These are phyloP conservation scores for Thuja plicata DNA, from an alignment of 83 land plant genomes.

Conservation along the genomic window DNA sequence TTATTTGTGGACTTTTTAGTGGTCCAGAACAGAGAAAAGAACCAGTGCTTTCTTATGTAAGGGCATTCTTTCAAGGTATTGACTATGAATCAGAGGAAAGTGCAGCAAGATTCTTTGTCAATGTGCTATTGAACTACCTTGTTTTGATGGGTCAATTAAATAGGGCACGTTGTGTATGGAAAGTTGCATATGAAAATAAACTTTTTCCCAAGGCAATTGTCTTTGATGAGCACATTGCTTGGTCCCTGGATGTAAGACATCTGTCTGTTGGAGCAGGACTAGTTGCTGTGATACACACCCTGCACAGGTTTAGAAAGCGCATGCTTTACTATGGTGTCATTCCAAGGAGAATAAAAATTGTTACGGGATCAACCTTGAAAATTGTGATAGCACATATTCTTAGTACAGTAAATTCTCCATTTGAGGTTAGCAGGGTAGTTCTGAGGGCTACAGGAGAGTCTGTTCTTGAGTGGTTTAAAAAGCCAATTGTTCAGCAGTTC, in stretches of 20 bases:
- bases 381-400: slow-evolving; percentile 70
- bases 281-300: slow-evolving; percentile 72
- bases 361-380: slow-evolving; percentile 74
- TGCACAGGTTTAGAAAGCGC: slow-evolving; percentile 80
- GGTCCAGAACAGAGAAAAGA: slow-evolving; percentile 78
- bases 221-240: slow-evolving; percentile 79
- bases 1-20: slow-evolving; percentile 78
- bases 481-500: slow-evolving; percentile 79
- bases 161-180: slow-evolving; percentile 85
- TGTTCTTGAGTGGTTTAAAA: slow-evolving; percentile 78
- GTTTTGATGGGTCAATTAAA: slow-evolving; percentile 85
- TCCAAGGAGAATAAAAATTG: slow-evolving; percentile 77
- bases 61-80: slow-evolving; percentile 67
- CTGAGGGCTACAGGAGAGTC: slow-evolving; percentile 74
- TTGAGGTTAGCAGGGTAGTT: slow-evolving; percentile 74
- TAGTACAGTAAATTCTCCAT: slow-evolving; percentile 72
- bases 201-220: slow-evolving; percentile 83
- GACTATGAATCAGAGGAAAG: slow-evolving; percentile 72
- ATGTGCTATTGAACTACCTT: slow-evolving; percentile 79
- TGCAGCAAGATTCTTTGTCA: slow-evolving; percentile 64
- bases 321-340: slow-evolving; percentile 82
- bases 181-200: slow-evolving; percentile 81
- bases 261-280: slow-evolving; percentile 83
- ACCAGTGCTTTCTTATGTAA: slow-evolving; percentile 65
- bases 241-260: slow-evolving; percentile 80